Conservation (phyloP, 257 asterid genomes). For the Eucommia ulmoides region DNA sequence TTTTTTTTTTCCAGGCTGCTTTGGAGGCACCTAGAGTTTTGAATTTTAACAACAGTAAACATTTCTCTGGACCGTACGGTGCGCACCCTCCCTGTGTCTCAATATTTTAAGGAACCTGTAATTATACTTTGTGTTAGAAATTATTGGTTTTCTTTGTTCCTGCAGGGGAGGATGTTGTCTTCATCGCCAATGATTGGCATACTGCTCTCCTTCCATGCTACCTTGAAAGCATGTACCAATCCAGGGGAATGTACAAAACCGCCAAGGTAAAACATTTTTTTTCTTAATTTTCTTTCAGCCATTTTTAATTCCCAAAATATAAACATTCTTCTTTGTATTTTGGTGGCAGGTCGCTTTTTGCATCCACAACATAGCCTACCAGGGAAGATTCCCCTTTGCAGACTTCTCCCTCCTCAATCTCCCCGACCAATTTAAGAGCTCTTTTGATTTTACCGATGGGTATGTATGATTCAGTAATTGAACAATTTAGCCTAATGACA, state of each 20-base stretch:
- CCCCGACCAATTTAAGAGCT: slow-evolving; percentile 64
- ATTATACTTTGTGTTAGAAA: too few relatives aligned
- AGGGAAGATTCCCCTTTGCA: slow-evolving; percentile 73
- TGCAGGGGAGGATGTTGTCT: slow-evolving; percentile 82
- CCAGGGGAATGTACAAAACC: slow-evolving; percentile 59
- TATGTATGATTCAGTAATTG: slow-evolving; percentile 16
- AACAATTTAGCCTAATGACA: background rate
- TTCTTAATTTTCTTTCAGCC: background rate
- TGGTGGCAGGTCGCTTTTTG: slow-evolving; percentile 86
- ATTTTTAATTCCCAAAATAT: too few relatives aligned
- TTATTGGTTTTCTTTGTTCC: slow-evolving; percentile 1
- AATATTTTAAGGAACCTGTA: background rate
- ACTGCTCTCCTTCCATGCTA: slow-evolving; percentile 88
- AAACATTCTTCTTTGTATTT: too few relatives aligned
- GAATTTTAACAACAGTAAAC: slow-evolving; percentile 46
- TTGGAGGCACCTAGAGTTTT: slow-evolving; percentile 75
- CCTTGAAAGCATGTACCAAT: slow-evolving; percentile 69
- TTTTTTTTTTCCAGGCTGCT: slow-evolving; percentile 60
- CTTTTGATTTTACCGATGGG: slow-evolving; percentile 94
- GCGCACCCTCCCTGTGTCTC: background rate
- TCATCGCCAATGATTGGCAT: slow-evolving; percentile 96
- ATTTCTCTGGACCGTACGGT: slow-evolving; percentile 92
- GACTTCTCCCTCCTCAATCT: slow-evolving; percentile 74
- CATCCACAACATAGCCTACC: slow-evolving; percentile 98
- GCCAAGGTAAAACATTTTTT: slow-evolving; percentile 50